Evolutionary conservation across 345 rosid genomes (phyloP).

Genomic region (Linum tenue): DNA sequence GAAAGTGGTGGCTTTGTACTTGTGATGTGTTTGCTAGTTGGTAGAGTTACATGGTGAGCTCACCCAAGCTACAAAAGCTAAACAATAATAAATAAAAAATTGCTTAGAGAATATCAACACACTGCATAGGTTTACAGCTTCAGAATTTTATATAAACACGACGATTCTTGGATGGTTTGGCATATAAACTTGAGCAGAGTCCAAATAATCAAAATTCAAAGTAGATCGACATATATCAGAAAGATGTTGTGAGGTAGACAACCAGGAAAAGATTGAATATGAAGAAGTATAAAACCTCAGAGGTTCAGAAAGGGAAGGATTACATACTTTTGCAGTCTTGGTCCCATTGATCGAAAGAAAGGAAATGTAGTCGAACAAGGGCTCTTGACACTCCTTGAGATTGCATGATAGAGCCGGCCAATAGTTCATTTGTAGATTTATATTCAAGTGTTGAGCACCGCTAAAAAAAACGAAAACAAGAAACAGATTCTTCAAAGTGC

Average conservation of each 20-base stretch:
- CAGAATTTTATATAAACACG: neutral
- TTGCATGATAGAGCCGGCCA: constrained; percentile 92
- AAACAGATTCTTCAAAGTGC: neutral
- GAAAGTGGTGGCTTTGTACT: too few relatives aligned
- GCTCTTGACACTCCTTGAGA: constrained; percentile 79
- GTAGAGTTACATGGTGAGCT: too few relatives aligned
- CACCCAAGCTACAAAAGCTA: too few relatives aligned
- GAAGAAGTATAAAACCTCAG: neutral
- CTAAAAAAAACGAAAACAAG: constrained; percentile 29
- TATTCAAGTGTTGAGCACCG: constrained; percentile 84
- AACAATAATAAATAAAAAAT: too few relatives aligned
- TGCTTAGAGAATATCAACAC: neutral
- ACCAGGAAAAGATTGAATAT: neutral
- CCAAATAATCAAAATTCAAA: neutral
- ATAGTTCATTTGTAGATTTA: constrained; percentile 95
- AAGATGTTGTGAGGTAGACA: neutral
- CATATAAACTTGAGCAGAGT: neutral
- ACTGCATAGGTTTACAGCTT: neutral
- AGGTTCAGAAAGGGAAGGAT: neutral
- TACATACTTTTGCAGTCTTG: constrained; percentile 76
- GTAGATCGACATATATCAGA: neutral
- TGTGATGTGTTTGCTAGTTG: too few relatives aligned
- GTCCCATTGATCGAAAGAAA: constrained; percentile 63
- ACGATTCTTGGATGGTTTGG: constrained; percentile 1
- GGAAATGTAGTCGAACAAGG: constrained; percentile 65